Evolutionary conservation across 169 alveolate genomes (phyloP), one percentile per base, ranked within the genome.

Genomic region (Amoebophrya sp.): DNA sequence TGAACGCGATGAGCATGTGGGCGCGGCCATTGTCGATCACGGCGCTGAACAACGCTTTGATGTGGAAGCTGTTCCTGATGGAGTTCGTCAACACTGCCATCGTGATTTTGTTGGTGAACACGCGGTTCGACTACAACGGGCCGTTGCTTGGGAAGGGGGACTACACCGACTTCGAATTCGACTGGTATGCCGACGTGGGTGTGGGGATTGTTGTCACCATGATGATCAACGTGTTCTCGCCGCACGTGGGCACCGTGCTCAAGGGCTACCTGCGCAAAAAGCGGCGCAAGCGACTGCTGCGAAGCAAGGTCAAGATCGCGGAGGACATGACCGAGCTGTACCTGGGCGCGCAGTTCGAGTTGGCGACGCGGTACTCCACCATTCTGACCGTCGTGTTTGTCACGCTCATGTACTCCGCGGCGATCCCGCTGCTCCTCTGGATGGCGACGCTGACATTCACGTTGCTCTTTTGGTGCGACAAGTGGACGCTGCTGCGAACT

Each of bases 171-270:
- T 66, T 66, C 83, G 83, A 66, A 3, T 66, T 66, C 83, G 83
- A 66, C 35, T 66, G 83, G 83, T 66, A 66, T 25, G 35, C 83
- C 32, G 83, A 66, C 35, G 83, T 66, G 39, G 83, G 83, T 0
- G 83, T 66, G 39, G 83, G 83, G 35, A 66, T 66, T 12, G 32
- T 66, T 2, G 18, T 66, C 83, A 66, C 83, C 35, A 66, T 66
- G 83, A 66, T 66, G 83, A 66, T 66, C 83, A 66, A 66, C 83
- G 83, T 66, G 35, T 66, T 66, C 18, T 66, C 83, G 35, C 83
- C 83, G 83, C 83, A 66, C 83, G 83, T 66, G 29, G 83, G 35
- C 83, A 66, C 83, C 7, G 83, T 66, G 35, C 35, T 66, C 32
- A 66, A 66, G 35, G 83, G 39, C 35, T 66, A 25, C 35, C 10